Evolutionary conservation across 2,329 filamentous ascomycete genomes (phyloP), one percentile per base, ranked within the genome.

Genomic region (Aspergillus sp.): DNA sequence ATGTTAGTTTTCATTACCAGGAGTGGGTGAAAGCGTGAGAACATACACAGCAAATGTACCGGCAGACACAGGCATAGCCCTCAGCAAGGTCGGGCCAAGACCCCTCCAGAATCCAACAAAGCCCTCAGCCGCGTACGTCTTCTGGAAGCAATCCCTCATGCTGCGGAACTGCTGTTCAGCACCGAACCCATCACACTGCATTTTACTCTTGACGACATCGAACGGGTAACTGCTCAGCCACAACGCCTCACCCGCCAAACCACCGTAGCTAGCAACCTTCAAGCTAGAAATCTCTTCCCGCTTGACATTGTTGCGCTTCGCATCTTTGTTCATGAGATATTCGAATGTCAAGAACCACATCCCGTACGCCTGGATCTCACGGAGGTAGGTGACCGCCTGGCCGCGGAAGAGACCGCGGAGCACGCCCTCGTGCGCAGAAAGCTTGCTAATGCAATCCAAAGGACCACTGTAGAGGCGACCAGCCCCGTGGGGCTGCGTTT

Each of bases 201-300:
- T 96, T 80, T 95, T 97, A 72, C 88, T 95, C 85, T 98, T 98
- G 71, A 98, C 72, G 29, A 98, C 91, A 70, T 98, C 93, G 55
- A 98, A 85, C 26, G 93, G 93, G 71, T 98, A 98, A 63, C 88
- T 94, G 33, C 79, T 78, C 46, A 98, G 74, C 93, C 93, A 98
- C 48, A 98, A 78, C 44, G 83, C 88, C 76, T 98, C 93, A 57
- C 93, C 93, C 0, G 93, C 93, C 36, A 98, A 69, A 40, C 93
- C 93, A 54, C 93, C 93, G 66, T 97, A 98, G 8, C 88, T 72
- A 8, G 93, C 93, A 43, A 98, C 81, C 72, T 95, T 97, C 68
- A 83, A 83, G 44, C 80, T 83, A 10, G 88, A 81, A 34, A 98
- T 81, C 1, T 94, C 82, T 60, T 83, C 81, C 46, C 93, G 83